Evolutionary conservation across 176 grass and related monocot genomes (phyloP).

Genomic region (Aegilops tauschii): DNA sequence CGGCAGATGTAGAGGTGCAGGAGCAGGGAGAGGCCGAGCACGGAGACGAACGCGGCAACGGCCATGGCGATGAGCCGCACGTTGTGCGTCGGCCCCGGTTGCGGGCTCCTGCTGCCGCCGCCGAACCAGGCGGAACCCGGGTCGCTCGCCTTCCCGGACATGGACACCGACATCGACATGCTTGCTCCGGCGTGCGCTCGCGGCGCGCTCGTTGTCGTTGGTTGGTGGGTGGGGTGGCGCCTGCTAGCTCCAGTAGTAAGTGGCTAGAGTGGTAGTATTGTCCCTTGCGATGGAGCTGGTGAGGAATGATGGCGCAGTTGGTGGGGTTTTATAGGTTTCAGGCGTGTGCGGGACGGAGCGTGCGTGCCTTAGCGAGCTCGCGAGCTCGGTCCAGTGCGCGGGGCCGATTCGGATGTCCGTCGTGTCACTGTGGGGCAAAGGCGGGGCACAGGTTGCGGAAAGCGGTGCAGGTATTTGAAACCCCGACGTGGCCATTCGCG

Average conservation of each 20-base stretch:
- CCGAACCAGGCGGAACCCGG: constrained; percentile 60
- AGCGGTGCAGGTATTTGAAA: constrained; percentile 30
- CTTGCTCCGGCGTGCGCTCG: neutral
- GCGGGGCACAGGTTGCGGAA: neutral
- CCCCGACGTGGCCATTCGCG: constrained; percentile 47
- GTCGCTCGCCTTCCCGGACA: constrained; percentile 41
- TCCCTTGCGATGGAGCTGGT: neutral
- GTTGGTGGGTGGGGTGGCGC: neutral
- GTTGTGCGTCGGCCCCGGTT: constrained; percentile 9
- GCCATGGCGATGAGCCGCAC: constrained; percentile 29
- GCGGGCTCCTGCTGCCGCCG: neutral
- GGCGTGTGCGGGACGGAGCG: neutral
- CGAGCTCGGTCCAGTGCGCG: neutral
- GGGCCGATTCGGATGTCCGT: constrained; percentile 12
- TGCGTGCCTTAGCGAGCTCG: neutral
- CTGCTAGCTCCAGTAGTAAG: neutral
- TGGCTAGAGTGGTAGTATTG: neutral
- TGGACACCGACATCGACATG: constrained; percentile 7
- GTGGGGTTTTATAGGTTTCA: constrained; percentile 26
- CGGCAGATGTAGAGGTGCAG: constrained; percentile 56
- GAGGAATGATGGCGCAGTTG: constrained; percentile 11
- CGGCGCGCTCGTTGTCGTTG: constrained; percentile 1
- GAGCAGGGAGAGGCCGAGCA: constrained; percentile 45
- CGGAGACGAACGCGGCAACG: constrained; percentile 39
- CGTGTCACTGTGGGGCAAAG: constrained; percentile 33